These are phyloP conservation scores for Talaromyces liani DNA, from an alignment of 495 filamentous ascomycete species.

Conservation along the genomic window DNA sequence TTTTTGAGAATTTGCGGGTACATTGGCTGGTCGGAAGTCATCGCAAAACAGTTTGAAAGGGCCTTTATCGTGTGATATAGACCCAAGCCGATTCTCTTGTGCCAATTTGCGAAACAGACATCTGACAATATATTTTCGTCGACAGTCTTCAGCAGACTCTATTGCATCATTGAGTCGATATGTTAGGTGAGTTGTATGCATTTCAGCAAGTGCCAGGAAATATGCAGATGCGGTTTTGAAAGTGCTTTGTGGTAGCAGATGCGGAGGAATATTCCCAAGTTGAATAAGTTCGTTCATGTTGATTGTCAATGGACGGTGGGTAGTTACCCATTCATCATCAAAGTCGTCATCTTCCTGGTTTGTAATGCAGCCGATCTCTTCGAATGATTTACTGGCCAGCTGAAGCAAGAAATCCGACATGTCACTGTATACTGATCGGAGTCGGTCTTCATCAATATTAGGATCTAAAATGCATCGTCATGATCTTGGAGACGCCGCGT, in stretches of 20 bases:
- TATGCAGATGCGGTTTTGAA: slow-evolving; percentile 27
- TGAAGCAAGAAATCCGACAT: slow-evolving; percentile 12
- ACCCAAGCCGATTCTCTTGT: slow-evolving; percentile 15
- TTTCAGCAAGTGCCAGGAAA: slow-evolving; percentile 27
- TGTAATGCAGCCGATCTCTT: slow-evolving; percentile 25
- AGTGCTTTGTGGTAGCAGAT: slow-evolving; percentile 26
- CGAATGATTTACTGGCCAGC: slow-evolving; percentile 20
- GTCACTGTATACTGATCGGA: slow-evolving; percentile 24
- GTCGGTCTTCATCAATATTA: slow-evolving; percentile 18
- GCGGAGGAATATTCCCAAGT: slow-evolving; percentile 18
- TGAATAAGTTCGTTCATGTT: slow-evolving; percentile 27
- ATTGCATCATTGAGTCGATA: slow-evolving; percentile 37
- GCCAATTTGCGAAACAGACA: slow-evolving; percentile 28
- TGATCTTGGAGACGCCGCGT: slow-evolving; percentile 14
- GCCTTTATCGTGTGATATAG: slow-evolving; percentile 6
- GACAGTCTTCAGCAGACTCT: slow-evolving; percentile 29
- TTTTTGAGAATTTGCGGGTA: slow-evolving; percentile 14
- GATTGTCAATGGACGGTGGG: slow-evolving; percentile 15
- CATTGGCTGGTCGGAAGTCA: slow-evolving; percentile 19
- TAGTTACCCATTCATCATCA: slow-evolving; percentile 11
- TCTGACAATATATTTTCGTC: slow-evolving; percentile 35
- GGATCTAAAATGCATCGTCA: slow-evolving; percentile 20
- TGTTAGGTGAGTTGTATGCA: slow-evolving; percentile 30
- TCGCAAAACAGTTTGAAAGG: slow-evolving; percentile 20
- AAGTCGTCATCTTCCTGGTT: slow-evolving; percentile 12